Conservation (phyloP, 345 rosid species). For the Anastatica hierochuntica region DNA sequence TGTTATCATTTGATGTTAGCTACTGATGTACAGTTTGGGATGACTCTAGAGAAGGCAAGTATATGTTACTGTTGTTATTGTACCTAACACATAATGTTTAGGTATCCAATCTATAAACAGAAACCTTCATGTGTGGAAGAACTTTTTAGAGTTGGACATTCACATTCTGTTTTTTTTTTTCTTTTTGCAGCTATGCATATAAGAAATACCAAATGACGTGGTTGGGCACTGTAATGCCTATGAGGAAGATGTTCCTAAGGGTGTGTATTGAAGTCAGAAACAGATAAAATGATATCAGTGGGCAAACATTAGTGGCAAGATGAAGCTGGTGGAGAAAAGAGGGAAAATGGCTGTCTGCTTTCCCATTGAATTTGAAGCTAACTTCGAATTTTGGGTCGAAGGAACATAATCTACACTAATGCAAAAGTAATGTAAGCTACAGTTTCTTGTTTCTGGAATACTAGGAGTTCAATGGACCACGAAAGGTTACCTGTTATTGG, state of each 20-base stretch:
- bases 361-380: too few species aligned
- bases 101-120: background rate
- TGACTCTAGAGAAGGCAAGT: background rate
- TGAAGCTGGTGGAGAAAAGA: too few species aligned
- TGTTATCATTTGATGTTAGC: background rate
- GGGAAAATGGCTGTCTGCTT: too few species aligned
- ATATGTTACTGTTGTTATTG: background rate
- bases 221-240: background rate
- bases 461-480: too few species aligned
- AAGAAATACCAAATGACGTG: conserved; percentile 2
- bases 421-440: too few species aligned
- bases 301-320: too few species aligned
- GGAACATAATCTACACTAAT: too few species aligned
- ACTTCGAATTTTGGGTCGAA: too few species aligned
- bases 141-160: conserved; percentile 4
- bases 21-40: background rate
- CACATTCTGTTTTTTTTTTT: background rate
- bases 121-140: background rate
- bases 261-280: conserved; percentile 4
- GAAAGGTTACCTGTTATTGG: too few species aligned
- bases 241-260: background rate
- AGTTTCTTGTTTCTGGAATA: too few species aligned
- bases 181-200: conserved; percentile 8
- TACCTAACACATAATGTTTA: background rate
- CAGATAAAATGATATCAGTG: background rate